A percentile compares a stretch with the other conserved stretches of the same genome.
Evolutionary conservation across 345 rosid genomes (phyloP).

Genomic region (Lumnitzera racemosa): DNA sequence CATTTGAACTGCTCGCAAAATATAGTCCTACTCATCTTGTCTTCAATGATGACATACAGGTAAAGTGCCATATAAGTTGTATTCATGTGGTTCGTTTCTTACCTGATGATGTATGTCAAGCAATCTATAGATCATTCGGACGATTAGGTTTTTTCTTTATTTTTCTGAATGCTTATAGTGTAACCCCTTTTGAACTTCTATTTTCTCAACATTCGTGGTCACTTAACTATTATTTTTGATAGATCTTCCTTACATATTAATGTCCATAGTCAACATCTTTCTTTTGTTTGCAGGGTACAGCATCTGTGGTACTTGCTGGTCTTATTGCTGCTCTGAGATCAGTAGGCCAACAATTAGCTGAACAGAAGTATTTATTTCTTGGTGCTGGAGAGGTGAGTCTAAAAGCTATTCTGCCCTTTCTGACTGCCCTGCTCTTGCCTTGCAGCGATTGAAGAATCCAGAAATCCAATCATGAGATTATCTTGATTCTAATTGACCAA

Average conservation of each 20-base stretch:
- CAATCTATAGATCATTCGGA: too few species aligned
- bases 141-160: too few species aligned
- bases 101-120: too few species aligned
- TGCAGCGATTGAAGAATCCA: background rate
- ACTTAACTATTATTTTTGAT: too few species aligned
- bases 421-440: too few species aligned
- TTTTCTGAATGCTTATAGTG: too few species aligned
- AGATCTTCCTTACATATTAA: too few species aligned
- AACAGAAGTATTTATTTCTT: conserved; percentile 79
- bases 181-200: too few species aligned
- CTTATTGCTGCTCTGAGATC: conserved; percentile 65
- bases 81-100: too few species aligned
- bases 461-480: conserved; percentile 1
- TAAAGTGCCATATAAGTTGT: conserved; percentile 10
- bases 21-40: conserved; percentile 80
- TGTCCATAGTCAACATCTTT: background rate
- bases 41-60: conserved; percentile 97
- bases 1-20: conserved; percentile 72
- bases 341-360: conserved; percentile 60
- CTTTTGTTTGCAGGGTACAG: conserved; percentile 65
- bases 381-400: conserved; percentile 93
- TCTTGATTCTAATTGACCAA: too few species aligned
- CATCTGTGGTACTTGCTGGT: conserved; percentile 90
- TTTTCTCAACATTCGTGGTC: too few species aligned
- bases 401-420: background rate